phyloP scores from a whole-genome alignment of 2,329 filamentous ascomycete species.

The Ceratocystis albifundus region DNA sequence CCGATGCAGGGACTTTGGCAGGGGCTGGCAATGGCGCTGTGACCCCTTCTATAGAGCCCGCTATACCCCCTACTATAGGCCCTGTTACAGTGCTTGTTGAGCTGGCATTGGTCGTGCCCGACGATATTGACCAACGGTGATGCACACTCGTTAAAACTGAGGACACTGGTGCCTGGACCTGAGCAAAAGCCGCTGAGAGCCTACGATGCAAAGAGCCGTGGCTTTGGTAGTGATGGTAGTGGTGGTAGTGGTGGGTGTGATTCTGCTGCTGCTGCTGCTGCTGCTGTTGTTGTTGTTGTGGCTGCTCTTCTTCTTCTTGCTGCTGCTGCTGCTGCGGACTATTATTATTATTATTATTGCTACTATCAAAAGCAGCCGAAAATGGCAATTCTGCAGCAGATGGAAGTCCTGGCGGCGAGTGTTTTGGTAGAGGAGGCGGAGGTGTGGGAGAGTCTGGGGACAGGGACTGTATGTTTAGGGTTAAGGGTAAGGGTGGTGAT shows the following conservation, averaged over 20 bases:
- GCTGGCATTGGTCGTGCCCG: not conserved
- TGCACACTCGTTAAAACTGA: not conserved
- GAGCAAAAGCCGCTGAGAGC: conserved; percentile 6
- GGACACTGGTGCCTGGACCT: not conserved
- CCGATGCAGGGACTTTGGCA: not conserved
- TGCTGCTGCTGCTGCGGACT: not conserved
- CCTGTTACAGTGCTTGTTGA: not conserved
- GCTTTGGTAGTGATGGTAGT: not conserved
- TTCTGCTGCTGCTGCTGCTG: too few relatives aligned
- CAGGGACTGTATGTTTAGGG: not conserved
- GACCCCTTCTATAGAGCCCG: not conserved
- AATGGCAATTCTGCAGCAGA: not conserved
- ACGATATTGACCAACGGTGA: conserved; percentile 4
- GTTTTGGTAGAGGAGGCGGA: conserved; percentile 11
- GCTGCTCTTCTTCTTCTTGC: too few relatives aligned
- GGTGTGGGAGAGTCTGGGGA: conserved; percentile 1
- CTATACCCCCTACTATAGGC: not conserved
- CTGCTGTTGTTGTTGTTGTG: too few relatives aligned
- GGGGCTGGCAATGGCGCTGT: not conserved
- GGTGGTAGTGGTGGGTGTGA: too few relatives aligned
- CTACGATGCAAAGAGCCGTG: conserved; percentile 6
- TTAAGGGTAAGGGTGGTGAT: not conserved
- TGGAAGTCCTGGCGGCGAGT: not conserved
- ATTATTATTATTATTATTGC: conserved; percentile 6
- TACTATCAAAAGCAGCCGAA: not conserved